Evolutionary conservation across 495 filamentous ascomycete genomes (phyloP).

Genomic region (Penicillium salamii): DNA sequence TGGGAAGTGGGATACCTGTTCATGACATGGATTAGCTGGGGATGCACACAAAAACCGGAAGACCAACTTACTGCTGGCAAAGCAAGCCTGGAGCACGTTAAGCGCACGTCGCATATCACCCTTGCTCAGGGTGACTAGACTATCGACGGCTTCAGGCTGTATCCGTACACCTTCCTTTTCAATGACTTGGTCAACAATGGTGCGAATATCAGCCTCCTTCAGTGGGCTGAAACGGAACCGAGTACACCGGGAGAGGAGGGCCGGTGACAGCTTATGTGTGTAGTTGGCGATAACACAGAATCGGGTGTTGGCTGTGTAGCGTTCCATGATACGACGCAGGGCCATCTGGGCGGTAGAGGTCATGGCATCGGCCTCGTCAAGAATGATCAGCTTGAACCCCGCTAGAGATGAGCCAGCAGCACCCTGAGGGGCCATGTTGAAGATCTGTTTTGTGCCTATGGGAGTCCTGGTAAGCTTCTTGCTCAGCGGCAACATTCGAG

Average conservation of each 20-base stretch:
- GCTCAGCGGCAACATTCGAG: not conserved
- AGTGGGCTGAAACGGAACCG: constrained; percentile 93
- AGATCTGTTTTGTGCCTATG: constrained; percentile 64
- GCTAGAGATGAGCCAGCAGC: constrained; percentile 55
- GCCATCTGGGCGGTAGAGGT: constrained; percentile 97
- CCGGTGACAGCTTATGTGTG: constrained; percentile 96
- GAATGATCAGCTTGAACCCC: constrained; percentile 89
- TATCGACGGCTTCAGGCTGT: constrained; percentile 68
- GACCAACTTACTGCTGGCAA: constrained; percentile 71
- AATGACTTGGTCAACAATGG: constrained; percentile 85
- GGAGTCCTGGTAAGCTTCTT: constrained; percentile 53
- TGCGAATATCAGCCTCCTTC: constrained; percentile 79
- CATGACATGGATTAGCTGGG: constrained; percentile 2
- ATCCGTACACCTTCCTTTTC: constrained; percentile 85
- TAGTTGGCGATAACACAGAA: constrained; percentile 99
- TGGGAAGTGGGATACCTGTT: constrained; percentile 66
- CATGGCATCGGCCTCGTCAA: constrained; percentile 99
- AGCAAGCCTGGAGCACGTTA: constrained; percentile 95
- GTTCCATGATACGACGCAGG: constrained; percentile 95
- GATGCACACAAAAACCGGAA: not conserved
- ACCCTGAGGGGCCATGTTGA: constrained; percentile 50
- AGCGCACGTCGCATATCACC: constrained; percentile 95
- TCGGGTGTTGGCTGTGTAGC: constrained; percentile 95
- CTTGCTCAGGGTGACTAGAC: constrained; percentile 82
- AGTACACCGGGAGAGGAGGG: constrained; percentile 88